Conservation (phyloP, 768 basidiomycete genomes). For the Cystofilobasidium macerans region DNA sequence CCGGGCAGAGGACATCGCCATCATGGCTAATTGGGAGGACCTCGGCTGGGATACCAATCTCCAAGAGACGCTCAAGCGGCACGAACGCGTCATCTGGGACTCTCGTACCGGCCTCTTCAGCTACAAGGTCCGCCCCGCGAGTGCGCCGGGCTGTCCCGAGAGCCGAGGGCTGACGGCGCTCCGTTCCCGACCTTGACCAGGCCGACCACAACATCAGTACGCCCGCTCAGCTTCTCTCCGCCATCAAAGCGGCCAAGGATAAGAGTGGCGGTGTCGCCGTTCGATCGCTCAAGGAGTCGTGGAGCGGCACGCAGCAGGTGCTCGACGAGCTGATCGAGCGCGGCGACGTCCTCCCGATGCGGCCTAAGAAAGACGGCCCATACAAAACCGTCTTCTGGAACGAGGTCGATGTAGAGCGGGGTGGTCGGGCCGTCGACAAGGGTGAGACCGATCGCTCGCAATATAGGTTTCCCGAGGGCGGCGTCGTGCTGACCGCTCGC, state of each 20-base stretch:
- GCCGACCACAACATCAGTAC: conserved; percentile 77
- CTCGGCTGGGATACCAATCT: conserved; percentile 59
- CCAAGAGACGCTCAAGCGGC: conserved; percentile 67
- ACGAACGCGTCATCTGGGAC: conserved; percentile 69
- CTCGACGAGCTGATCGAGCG: conserved; percentile 83
- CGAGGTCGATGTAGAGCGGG: conserved; percentile 52
- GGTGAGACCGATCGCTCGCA: conserved; percentile 13
- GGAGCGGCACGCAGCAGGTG: conserved; percentile 72
- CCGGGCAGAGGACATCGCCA: conserved; percentile 76
- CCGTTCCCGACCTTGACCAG: conserved; percentile 38
- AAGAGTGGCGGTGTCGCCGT: conserved; percentile 78
- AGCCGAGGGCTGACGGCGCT: neutral
- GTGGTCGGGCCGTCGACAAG: conserved; percentile 36
- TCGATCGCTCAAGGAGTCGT: conserved; percentile 73
- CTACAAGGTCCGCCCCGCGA: conserved; percentile 53
- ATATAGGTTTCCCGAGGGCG: no score
- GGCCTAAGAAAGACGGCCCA: conserved; percentile 71
- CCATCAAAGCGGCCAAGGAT: conserved; percentile 66
- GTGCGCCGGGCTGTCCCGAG: neutral
- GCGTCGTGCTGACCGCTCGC: no score
- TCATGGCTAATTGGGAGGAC: conserved; percentile 59
- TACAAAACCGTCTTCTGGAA: conserved; percentile 82
- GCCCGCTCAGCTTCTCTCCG: conserved; percentile 68
- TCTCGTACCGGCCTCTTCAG: conserved; percentile 74
- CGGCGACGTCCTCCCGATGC: conserved; percentile 76